These are phyloP conservation scores for Vitellaria paradoxa DNA, from an alignment of 179 eudicot species.

Conservation along the genomic window DNA sequence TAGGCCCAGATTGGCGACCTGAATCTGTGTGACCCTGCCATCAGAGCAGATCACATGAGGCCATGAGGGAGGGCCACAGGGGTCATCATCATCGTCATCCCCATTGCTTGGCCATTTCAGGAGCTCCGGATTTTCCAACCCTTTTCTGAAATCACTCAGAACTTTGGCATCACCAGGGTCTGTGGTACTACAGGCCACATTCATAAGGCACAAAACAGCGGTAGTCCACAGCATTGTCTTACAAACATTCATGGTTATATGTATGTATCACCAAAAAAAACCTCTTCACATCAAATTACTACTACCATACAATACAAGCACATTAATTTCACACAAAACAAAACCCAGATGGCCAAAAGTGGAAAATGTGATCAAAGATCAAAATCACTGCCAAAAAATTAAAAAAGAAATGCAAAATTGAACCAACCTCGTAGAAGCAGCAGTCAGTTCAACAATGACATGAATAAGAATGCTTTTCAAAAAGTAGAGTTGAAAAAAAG, in stretches of 20 bases:
- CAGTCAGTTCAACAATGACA: neutral
- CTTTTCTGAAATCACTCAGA: conserved; percentile 50
- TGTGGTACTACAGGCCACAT: conserved; percentile 30
- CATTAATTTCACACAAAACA: neutral
- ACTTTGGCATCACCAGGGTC: conserved; percentile 49
- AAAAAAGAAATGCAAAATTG: neutral
- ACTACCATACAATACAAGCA: neutral
- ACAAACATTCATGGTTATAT: conserved; percentile 22
- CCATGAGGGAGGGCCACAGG: conserved; percentile 46
- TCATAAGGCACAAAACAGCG: conserved; percentile 18
- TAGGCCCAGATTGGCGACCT: conserved; percentile 42
- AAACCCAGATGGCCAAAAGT: conserved; percentile 12
- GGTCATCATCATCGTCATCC: conserved; percentile 31
- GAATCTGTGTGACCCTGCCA: conserved; percentile 51
- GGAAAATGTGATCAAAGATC: conserved; percentile 14
- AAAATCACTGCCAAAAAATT: neutral
- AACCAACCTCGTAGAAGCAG: neutral
- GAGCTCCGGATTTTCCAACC: conserved; percentile 61
- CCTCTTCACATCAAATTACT: neutral
- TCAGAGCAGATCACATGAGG: conserved; percentile 43
- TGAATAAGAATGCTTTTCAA: neutral
- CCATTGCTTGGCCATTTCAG: conserved; percentile 57
- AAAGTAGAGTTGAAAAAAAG: neutral
- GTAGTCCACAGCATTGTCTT: conserved; percentile 12
- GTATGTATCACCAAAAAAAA: neutral